Evolutionary conservation across 208 protist genomes (phyloP), one percentile per base, ranked within the genome.

Genomic region (Acanthamoeba healyi): DNA sequence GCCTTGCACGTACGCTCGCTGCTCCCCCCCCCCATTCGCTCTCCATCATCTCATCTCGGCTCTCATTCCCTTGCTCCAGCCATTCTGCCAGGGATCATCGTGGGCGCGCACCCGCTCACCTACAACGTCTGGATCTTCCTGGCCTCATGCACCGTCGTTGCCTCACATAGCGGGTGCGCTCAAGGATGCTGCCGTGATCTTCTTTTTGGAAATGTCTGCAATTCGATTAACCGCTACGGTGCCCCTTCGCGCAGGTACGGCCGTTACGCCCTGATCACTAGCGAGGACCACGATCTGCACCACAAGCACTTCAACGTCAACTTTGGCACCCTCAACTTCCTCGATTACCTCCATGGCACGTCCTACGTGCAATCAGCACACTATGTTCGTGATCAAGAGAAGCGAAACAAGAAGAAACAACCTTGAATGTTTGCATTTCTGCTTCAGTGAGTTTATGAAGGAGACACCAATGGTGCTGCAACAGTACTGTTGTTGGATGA

Each of bases 221-320:
- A 26, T 61, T 58, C n/a, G 6, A 58, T 6, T 0, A 61, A n/a
- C 54, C n/a, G n/a, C n/a, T n/a, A n/a, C n/a, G n/a, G 22, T 7
- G 26, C 32, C 22, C 36, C 29, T 74, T 36, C 0, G 0, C 70
- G 0, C 36, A 81, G 70, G 36, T 81, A 81, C 12, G 70, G 70
- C 2, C 70, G 70, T 4, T 81, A 81, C 38, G 70, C 70, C 12
- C 38, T 81, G 22, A 81, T 81, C 34, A 81, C 70, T 0, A 81
- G 70, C 70, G 36, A 81, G 1, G 38, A 81, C 19, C 70, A 81
- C 70, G 70, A 81, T 36, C 22, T 81, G 0, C 70, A 81, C 40
- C 70, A 81, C 70, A 81, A 81, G 38, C 40, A 81, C 70, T 81
- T 81, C 70, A 81, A 81, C 19, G 40, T 81, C 38, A 81, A 81